Evolutionary conservation across 2,329 filamentous ascomycete genomes (phyloP), one percentile per base, ranked within the genome.

Genomic region (Trematosphaeria pertusa): DNA sequence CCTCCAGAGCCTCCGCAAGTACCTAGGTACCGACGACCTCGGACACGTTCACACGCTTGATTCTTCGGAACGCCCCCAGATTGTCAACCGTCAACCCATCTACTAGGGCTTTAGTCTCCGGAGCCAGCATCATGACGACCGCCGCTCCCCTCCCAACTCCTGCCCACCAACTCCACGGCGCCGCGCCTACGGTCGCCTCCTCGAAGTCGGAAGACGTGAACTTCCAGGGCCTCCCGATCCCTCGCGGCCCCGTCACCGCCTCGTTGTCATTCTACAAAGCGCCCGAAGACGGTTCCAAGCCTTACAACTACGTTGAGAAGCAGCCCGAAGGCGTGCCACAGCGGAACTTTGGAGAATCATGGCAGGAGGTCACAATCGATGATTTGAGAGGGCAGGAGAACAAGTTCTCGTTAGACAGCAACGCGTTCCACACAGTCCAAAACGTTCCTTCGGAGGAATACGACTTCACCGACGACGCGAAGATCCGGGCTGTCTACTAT

Each of bases 401-500:
- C 3, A 73, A 80, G 14, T 92, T 86, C 73, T 80, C 71, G 6
- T 80, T 94, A 11, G 87, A 93, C 73, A 78, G 77, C 45, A 85
- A 92, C 69, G 89, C 89, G 54, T 96, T 96, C 76, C 78, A 84
- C 46, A 76, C 88, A 15, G 69, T 91, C 37, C 75, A 76, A 10
- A 73, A 78, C 58, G 72, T 90, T 1, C 76, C 85, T 0, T 78
- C 81, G 1, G 80, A 81, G 2, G 74, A 81, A 22, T 75, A 74
- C 31, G 75, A 77, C 37, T 95, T 93, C 70, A 71, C 71, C 3
- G 84, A 89, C 67, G 87, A 91, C 61, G 82, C 78, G 9, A 83
- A 82, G 50, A 89, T 97, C 71, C 74, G 82, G 62, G 62, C 74
- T 1, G 80, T 84, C 43, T 97, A 96, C 78, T 97, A 97, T 75